Conservation (phyloP, 805 yeast genomes). For the Deakozyma indianensis region DNA sequence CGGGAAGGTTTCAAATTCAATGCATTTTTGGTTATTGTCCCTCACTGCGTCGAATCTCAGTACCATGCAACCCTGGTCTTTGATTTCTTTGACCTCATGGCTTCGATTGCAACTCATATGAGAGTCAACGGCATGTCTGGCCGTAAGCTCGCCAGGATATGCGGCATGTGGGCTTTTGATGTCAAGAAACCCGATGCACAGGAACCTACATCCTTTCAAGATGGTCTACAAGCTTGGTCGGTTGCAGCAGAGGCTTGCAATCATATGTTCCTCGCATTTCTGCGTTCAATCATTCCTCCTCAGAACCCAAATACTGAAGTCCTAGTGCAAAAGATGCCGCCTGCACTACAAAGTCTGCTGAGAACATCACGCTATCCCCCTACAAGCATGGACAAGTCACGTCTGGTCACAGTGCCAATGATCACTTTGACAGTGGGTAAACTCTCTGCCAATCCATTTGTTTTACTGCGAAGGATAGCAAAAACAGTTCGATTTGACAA, state of each 20-base stretch:
- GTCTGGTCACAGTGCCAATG: conserved; percentile 43
- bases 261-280: conserved; percentile 61
- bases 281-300: conserved; percentile 61
- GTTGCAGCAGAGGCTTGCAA: conserved; percentile 77
- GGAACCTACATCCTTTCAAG: conserved; percentile 35
- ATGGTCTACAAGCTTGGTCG: conserved; percentile 65
- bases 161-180: conserved; percentile 81
- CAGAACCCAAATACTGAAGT: conserved; percentile 39
- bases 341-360: conserved; percentile 47
- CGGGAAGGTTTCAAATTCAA: conserved; percentile 50
- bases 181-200: conserved; percentile 13
- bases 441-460: conserved; percentile 35
- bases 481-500: conserved; percentile 54
- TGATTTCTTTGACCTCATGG: conserved; percentile 71
- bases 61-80: conserved; percentile 83
- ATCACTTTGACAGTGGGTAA: conserved; percentile 38
- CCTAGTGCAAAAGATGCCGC: conserved; percentile 34
- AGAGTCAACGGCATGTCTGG: conserved; percentile 68
- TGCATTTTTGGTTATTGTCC: conserved; percentile 73
- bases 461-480: conserved; percentile 43
- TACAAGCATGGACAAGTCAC: conserved; percentile 25
- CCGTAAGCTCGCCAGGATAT: conserved; percentile 63
- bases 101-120: conserved; percentile 65
- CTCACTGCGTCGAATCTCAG: conserved; percentile 66
- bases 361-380: conserved; percentile 71